These are phyloP conservation scores for Phytophthora constricta DNA, from an alignment of 352 stramenopile species.

Conservation along the genomic window DNA sequence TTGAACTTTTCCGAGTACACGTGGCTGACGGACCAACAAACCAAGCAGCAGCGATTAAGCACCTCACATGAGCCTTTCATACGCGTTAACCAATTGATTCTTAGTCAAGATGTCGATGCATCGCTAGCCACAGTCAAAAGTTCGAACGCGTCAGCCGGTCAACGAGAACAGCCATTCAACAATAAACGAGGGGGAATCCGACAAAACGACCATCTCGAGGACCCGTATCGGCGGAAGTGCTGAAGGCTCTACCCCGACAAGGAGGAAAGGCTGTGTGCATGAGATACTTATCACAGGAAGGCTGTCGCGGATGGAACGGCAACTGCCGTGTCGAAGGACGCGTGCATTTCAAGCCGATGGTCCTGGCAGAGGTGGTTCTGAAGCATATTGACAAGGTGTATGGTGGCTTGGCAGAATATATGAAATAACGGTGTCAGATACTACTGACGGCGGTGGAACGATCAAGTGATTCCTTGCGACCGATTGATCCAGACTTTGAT, in stretches of 20 bases:
- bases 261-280: not conserved
- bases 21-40: not conserved
- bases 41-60: not conserved
- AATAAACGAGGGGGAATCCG: not conserved
- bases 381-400: not conserved
- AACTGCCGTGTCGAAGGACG: not conserved
- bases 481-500: not conserved
- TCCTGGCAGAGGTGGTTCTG: not conserved
- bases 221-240: not conserved
- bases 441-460: not conserved
- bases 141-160: not conserved
- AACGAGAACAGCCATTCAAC: not conserved
- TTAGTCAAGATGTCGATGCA: not conserved
- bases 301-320: conserved; percentile 1
- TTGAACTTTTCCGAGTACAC: conserved; percentile 11
- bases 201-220: not conserved
- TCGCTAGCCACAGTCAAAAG: not conserved
- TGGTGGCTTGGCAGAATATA: not conserved
- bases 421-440: not conserved
- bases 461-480: too few relatives aligned
- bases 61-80: conserved; percentile 11
- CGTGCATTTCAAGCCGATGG: not conserved
- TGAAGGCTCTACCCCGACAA: not conserved
- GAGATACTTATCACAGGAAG: not conserved
- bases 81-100: conserved; percentile 1